These are phyloP conservation scores for Thermochaetoides thermophila DNA, from an alignment of 495 filamentous ascomycete species.

Conservation along the genomic window DNA sequence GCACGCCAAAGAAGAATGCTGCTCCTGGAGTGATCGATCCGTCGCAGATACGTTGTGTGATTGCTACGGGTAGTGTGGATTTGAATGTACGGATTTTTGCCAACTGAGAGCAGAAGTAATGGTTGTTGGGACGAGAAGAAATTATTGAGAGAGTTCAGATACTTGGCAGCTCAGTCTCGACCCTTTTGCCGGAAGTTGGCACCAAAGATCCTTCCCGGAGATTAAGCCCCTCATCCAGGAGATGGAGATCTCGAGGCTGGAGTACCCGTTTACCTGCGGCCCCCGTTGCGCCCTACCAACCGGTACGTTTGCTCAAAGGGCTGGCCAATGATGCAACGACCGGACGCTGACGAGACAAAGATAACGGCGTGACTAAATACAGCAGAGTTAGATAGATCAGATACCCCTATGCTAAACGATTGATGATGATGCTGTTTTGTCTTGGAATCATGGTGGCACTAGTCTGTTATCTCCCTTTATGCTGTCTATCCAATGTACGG, in stretches of 20 bases:
- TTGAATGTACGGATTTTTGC: slow-evolving; percentile 47
- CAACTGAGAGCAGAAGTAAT: slow-evolving; percentile 19
- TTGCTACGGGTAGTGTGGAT: slow-evolving; percentile 50
- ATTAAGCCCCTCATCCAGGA: too few species aligned
- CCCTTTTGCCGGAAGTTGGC: too few species aligned
- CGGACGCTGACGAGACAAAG: too few species aligned
- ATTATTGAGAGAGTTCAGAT: too few species aligned
- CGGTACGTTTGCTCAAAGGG: not conserved
- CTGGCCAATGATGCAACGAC: not conserved
- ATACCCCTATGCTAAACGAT: slow-evolving; percentile 21
- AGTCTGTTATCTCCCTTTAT: too few species aligned
- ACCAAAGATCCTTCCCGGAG: too few species aligned
- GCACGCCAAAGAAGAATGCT: slow-evolving; percentile 31
- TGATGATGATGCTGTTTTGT: slow-evolving; percentile 9
- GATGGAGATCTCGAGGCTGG: too few species aligned
- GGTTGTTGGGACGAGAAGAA: not conserved
- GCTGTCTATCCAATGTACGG: too few species aligned
- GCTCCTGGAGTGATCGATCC: too few species aligned
- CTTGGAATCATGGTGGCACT: too few species aligned
- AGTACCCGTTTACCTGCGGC: too few species aligned
- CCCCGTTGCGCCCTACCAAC: too few species aligned
- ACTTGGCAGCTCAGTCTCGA: not conserved
- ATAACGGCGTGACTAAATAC: slow-evolving; percentile 12
- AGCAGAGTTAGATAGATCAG: slow-evolving; percentile 22
- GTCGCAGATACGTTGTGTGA: slow-evolving; percentile 42